A percentile compares a stretch with the other conserved stretches of the same genome.
Conservation (phyloP, 345 rosid species). For the rapeseed (Brassica napus) region DNA sequence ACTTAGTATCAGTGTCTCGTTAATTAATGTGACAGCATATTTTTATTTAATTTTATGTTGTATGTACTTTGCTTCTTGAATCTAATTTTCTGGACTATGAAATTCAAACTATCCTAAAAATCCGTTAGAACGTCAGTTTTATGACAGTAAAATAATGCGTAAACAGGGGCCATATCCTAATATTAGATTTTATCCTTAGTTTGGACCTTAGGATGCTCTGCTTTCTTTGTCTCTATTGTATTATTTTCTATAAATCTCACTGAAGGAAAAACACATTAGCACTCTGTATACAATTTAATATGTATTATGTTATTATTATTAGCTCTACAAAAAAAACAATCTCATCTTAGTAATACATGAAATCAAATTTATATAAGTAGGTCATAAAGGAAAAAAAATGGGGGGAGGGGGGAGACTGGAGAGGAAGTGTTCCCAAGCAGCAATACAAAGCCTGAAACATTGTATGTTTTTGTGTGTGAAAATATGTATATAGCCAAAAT, state of each 20-base stretch:
- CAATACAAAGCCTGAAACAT: slow-evolving; percentile 38
- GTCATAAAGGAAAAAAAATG: slow-evolving; percentile 24
- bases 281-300: not conserved
- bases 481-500: slow-evolving; percentile 31
- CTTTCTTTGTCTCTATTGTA: not conserved
- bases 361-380: slow-evolving; percentile 5
- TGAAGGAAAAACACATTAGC: not conserved
- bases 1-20: not conserved
- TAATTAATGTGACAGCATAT: not conserved
- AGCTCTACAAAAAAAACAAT: no score
- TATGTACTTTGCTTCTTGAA: no score
- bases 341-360: no score
- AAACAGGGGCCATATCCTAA: slow-evolving; percentile 26
- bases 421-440: slow-evolving; percentile 36
- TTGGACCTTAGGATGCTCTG: not conserved
- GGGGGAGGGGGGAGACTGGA: not conserved
- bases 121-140: not conserved
- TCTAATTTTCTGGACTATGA: not conserved
- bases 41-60: not conserved
- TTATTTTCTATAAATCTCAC: not conserved
- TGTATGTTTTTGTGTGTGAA: slow-evolving; percentile 23
- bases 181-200: slow-evolving; percentile 13
- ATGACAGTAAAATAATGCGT: not conserved
- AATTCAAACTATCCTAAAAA: not conserved
- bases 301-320: not conserved